phyloP scores from a whole-genome alignment of 2,329 filamentous ascomycete genomes.

The Rhynchosporium secalis region DNA sequence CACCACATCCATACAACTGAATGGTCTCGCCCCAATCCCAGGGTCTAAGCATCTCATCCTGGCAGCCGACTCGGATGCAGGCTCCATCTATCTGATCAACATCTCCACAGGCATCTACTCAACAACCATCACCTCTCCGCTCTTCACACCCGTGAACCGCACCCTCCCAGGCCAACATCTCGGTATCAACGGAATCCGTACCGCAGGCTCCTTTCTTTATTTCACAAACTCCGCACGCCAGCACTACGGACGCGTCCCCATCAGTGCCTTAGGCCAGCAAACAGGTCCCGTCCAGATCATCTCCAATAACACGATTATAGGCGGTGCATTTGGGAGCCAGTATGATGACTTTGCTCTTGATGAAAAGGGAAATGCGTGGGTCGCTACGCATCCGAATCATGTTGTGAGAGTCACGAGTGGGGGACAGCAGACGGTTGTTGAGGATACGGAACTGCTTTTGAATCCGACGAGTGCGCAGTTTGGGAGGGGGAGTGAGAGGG shows the following conservation, averaged over 20 bases:
- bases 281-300: conserved; percentile 19
- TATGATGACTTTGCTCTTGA: conserved; percentile 29
- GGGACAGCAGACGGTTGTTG: conserved; percentile 17
- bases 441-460: conserved; percentile 20
- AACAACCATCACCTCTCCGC: conserved; percentile 21
- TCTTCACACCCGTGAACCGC: conserved; percentile 8
- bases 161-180: conserved; percentile 16
- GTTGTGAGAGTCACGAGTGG: conserved; percentile 18
- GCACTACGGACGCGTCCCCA: conserved; percentile 22
- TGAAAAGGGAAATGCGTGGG: conserved; percentile 15
- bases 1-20: conserved; percentile 25
- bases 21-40: conserved; percentile 31
- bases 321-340: background rate
- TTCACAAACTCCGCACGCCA: conserved; percentile 33
- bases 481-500: conserved; percentile 17
- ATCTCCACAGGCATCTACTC: conserved; percentile 26
- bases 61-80: conserved; percentile 34
- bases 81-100: conserved; percentile 36
- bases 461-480: conserved; percentile 25
- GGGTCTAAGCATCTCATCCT: conserved; percentile 25
- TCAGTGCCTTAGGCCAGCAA: conserved; percentile 17
- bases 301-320: conserved; percentile 6
- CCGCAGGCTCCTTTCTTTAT: conserved; percentile 29
- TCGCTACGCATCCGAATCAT: conserved; percentile 25
- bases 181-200: conserved; percentile 36